Conservation (phyloP, 768 basidiomycete species). For the Grammothele lineata region DNA sequence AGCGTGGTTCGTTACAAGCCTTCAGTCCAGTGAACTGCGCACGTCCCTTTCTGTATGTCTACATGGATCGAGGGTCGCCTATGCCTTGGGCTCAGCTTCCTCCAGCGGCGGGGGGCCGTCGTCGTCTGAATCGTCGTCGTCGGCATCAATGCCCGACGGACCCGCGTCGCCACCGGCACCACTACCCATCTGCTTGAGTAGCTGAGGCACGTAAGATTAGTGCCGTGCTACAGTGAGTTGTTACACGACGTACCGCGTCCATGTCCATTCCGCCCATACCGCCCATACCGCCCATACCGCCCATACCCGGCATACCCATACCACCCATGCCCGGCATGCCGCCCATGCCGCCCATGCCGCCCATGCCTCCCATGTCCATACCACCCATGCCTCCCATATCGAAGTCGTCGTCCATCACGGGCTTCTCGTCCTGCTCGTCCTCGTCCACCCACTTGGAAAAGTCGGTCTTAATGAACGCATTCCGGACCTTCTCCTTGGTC, state of each 20-base stretch:
- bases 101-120: slow-evolving; percentile 82
- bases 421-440: slow-evolving; percentile 79
- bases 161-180: slow-evolving; percentile 21
- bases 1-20: slow-evolving; percentile 10
- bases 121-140: slow-evolving; percentile 45
- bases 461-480: slow-evolving; percentile 87
- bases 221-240: neutral
- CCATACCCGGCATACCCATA: slow-evolving; percentile 53
- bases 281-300: slow-evolving; percentile 26
- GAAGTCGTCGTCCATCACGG: slow-evolving; percentile 41
- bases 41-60: slow-evolving; percentile 15
- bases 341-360: slow-evolving; percentile 33
- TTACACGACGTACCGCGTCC: slow-evolving; percentile 42
- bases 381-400: slow-evolving; percentile 33
- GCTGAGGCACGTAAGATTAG: slow-evolving; percentile 21
- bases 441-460: slow-evolving; percentile 96
- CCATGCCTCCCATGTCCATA: slow-evolving; percentile 38
- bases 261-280: slow-evolving; percentile 53
- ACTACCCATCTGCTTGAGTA: slow-evolving; percentile 37
- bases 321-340: slow-evolving; percentile 48
- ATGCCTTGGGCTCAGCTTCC: slow-evolving; percentile 48
- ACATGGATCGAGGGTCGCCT: slow-evolving; percentile 15
- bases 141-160: slow-evolving; percentile 24
- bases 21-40: slow-evolving; percentile 10
- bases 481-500: slow-evolving; percentile 82